Evolutionary conservation across 2,329 filamentous ascomycete genomes (phyloP).

Genomic region (Penicillium verrucosum): DNA sequence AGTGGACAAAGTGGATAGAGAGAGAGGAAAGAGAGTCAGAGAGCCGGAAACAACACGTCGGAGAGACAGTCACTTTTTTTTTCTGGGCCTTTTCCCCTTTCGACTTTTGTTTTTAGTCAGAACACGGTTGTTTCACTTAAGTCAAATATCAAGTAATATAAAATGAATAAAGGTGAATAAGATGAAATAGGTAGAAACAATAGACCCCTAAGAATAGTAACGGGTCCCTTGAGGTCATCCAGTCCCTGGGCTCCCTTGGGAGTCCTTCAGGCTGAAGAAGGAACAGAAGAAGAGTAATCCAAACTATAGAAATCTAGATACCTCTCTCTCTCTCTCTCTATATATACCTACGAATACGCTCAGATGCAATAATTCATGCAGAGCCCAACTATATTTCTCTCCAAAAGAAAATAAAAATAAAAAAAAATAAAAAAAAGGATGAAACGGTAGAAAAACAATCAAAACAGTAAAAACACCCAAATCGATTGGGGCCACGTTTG

Average conservation of each 20-base stretch:
- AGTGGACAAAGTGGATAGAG: background rate
- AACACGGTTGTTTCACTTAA: background rate
- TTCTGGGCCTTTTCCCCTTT: slow-evolving; percentile 8
- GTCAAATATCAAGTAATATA: background rate
- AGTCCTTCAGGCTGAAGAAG: background rate
- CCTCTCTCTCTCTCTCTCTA: background rate
- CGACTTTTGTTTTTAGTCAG: background rate
- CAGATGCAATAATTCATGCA: background rate
- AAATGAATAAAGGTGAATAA: background rate
- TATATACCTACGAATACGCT: background rate
- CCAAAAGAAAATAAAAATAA: background rate
- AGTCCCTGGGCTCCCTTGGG: background rate
- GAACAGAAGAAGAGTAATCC: background rate
- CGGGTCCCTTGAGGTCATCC: background rate
- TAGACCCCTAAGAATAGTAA: background rate
- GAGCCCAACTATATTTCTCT: background rate
- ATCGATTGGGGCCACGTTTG: slow-evolving; percentile 24
- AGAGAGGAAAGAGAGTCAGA: background rate
- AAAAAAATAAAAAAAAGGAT: no score
- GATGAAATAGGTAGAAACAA: background rate
- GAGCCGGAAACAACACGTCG: background rate
- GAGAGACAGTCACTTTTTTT: slow-evolving; percentile 10
- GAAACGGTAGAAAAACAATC: background rate
- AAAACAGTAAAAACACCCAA: background rate
- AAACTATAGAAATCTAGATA: background rate